A percentile compares a stretch with the other conserved stretches of the same genome.
Conservation (phyloP, 2,329 filamentous ascomycete genomes). For the Penicillium aurantiogriseum region DNA sequence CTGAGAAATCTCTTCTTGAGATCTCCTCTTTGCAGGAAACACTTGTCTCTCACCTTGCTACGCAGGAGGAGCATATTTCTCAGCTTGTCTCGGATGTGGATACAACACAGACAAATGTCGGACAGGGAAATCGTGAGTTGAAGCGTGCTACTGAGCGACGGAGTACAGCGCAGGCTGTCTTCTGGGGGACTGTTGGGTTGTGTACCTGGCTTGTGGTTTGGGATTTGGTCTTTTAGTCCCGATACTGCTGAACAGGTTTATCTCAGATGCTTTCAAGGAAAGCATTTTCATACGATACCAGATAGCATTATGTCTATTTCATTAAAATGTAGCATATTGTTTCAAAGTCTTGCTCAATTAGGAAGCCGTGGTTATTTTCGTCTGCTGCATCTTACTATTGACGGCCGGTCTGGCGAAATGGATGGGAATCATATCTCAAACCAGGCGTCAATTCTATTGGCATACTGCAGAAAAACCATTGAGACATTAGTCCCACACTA, state of each 20-base stretch:
- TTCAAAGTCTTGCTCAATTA: neutral
- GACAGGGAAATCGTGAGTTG: slow-evolving; percentile 84
- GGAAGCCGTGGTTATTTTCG: too few species aligned
- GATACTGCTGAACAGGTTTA: neutral
- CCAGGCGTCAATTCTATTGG: too few species aligned
- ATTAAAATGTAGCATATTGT: neutral
- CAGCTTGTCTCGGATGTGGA: slow-evolving; percentile 82
- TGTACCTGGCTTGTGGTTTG: slow-evolving; percentile 73
- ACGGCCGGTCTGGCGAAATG: too few species aligned
- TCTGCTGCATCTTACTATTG: neutral
- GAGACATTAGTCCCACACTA: too few species aligned
- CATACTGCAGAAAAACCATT: too few species aligned
- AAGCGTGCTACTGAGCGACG: slow-evolving; percentile 73
- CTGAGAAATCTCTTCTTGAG: slow-evolving; percentile 85
- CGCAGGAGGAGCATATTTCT: slow-evolving; percentile 85
- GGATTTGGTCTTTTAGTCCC: slow-evolving; percentile 63
- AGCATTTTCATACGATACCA: neutral
- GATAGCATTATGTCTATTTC: neutral
- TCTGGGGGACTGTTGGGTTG: slow-evolving; percentile 74
- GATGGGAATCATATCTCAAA: too few species aligned
- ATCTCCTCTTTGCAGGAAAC: slow-evolving; percentile 90
- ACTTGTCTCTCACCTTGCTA: slow-evolving; percentile 78
- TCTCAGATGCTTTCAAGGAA: neutral
- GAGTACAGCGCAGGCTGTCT: slow-evolving; percentile 73
- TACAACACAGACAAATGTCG: slow-evolving; percentile 80